Evolutionary conservation across 257 asterid species (phyloP).

Genomic region (Verbena officinalis): DNA sequence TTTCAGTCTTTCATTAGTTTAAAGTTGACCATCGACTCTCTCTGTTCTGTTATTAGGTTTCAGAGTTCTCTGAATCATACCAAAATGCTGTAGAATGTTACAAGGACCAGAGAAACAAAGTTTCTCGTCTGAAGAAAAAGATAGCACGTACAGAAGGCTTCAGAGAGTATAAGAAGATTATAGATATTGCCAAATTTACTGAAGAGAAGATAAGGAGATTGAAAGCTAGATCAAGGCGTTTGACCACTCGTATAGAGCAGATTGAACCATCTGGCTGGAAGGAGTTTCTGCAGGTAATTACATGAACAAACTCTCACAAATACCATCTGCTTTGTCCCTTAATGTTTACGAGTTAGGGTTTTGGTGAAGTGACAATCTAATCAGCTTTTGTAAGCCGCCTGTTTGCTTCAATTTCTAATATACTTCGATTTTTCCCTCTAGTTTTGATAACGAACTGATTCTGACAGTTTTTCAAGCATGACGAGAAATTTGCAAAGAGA

Average conservation of each 20-base stretch:
- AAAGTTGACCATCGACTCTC: constrained; percentile 28
- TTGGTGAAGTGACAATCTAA: constrained; percentile 8
- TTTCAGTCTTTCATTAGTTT: constrained; percentile 22
- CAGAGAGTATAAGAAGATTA: constrained; percentile 83
- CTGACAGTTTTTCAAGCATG: neutral
- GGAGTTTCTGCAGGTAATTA: constrained; percentile 90
- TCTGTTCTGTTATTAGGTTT: constrained; percentile 49
- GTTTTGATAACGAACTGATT: neutral
- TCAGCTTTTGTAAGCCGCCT: neutral
- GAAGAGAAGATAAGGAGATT: constrained; percentile 89
- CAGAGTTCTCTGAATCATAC: constrained; percentile 71
- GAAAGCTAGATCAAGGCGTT: constrained; percentile 79
- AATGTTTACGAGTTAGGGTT: constrained; percentile 3
- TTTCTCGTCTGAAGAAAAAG: constrained; percentile 79
- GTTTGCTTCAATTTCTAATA: neutral
- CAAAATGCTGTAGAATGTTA: constrained; percentile 71
- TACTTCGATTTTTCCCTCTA: neutral
- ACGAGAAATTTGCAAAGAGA: neutral
- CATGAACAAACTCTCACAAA: constrained; percentile 5
- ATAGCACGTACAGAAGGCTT: constrained; percentile 87
- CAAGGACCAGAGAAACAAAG: constrained; percentile 89
- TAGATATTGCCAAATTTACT: constrained; percentile 73
- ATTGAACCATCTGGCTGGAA: constrained; percentile 99
- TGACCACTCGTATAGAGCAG: constrained; percentile 77
- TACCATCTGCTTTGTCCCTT: constrained; percentile 14